Conservation (phyloP, 306 rosid genomes). For the Gynostemma pentaphyllum region DNA sequence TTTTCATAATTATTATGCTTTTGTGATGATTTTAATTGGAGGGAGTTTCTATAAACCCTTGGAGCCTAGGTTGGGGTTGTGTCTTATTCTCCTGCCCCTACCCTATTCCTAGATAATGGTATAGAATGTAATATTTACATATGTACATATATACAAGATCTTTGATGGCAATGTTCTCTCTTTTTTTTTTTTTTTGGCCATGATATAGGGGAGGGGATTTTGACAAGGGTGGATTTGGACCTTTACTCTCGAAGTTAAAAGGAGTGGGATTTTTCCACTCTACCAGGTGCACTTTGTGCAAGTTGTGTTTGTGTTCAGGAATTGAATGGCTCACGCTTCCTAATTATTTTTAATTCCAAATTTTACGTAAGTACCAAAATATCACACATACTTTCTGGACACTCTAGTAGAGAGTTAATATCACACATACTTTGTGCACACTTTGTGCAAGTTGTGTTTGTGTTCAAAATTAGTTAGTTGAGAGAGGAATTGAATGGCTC, state of each 20-base stretch:
- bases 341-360: too few relatives aligned
- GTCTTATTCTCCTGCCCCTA: neutral
- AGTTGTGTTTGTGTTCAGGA: neutral
- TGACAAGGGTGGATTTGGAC: too few relatives aligned
- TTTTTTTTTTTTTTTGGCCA: too few relatives aligned
- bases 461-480: neutral
- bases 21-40: neutral
- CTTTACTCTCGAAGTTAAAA: too few relatives aligned
- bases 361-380: neutral
- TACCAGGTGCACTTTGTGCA: too few relatives aligned
- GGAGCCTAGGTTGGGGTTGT: neutral
- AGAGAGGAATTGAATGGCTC: neutral
- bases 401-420: neutral
- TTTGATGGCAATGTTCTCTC: neutral
- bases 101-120: too few relatives aligned
- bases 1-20: neutral
- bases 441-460: too few relatives aligned
- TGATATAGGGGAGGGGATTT: too few relatives aligned
- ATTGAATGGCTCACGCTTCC: neutral
- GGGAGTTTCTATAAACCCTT: neutral
- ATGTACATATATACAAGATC: neutral
- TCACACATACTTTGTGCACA: too few relatives aligned
- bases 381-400: neutral
- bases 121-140: too few relatives aligned
- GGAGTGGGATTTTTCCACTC: too few relatives aligned